Percentiles rank a stretch among this genome's conserved stretches.
Conservation (phyloP, 768 basidiomycete species). For the Rubroboletus satanas region DNA sequence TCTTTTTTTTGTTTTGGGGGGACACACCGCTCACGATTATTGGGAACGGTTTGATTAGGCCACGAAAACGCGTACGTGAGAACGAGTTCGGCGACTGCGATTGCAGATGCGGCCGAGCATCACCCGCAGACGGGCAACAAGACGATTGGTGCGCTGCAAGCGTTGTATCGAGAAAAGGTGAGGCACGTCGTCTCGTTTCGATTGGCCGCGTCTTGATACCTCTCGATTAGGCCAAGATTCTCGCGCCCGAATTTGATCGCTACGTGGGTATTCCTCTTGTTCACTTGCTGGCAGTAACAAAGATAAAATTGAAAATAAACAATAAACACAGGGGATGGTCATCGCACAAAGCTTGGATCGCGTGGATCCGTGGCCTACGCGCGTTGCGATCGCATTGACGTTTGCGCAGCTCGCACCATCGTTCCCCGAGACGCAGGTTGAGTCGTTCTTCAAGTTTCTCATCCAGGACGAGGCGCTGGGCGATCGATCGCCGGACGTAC, state of each 20-base stretch:
- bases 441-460: conserved; percentile 78
- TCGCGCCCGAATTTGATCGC: conserved; percentile 90
- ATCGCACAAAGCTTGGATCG: conserved; percentile 83
- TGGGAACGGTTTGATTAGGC: conserved; percentile 37
- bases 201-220: not conserved
- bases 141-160: conserved; percentile 54
- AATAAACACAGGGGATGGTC: conserved; percentile 74
- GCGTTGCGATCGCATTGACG: conserved; percentile 67
- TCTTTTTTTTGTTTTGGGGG: not conserved
- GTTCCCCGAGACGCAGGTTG: conserved; percentile 59
- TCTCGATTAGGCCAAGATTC: conserved; percentile 64
- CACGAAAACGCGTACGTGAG: conserved; percentile 83
- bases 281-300: not conserved
- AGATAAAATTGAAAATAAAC: not conserved
- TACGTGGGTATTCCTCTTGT: conserved; percentile 54
- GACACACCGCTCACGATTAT: not conserved
- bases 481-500: conserved; percentile 76
- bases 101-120: conserved; percentile 72
- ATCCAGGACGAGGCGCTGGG: conserved; percentile 85
- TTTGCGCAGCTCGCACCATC: conserved; percentile 65
- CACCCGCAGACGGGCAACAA: conserved; percentile 55
- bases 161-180: conserved; percentile 82
- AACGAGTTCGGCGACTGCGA: conserved; percentile 60
- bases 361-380: conserved; percentile 82
- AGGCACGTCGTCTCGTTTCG: not conserved